Evolutionary conservation across 306 rosid species (phyloP).

Genomic region (Ziziphus jujuba): DNA sequence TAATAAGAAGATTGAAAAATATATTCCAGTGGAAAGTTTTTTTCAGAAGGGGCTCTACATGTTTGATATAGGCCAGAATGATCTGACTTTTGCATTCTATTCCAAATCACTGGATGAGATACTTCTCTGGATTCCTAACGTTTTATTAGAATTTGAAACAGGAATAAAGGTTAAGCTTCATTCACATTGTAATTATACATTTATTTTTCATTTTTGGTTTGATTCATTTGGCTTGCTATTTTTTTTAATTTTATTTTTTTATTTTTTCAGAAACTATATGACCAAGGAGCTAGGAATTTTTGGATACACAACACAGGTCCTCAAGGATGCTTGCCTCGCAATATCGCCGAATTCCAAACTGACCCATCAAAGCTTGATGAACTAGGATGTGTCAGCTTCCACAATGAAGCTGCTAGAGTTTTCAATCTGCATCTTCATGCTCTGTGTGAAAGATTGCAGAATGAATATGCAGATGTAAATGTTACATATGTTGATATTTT

Average conservation of each 20-base stretch:
- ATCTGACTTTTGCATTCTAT: constrained; percentile 76
- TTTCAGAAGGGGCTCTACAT: constrained; percentile 72
- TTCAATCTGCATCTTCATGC: constrained; percentile 83
- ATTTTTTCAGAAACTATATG: constrained; percentile 63
- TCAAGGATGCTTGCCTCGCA: constrained; percentile 74
- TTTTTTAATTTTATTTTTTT: no score
- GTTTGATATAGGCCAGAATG: constrained; percentile 95
- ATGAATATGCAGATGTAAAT: constrained; percentile 65
- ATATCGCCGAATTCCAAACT: constrained; percentile 72
- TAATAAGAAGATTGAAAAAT: constrained; percentile 46
- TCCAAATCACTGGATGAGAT: constrained; percentile 70
- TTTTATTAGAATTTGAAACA: constrained; percentile 62
- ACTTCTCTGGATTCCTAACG: constrained; percentile 64
- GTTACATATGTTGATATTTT: constrained; percentile 71
- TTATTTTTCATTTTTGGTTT: constrained; percentile 1
- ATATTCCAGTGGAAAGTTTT: constrained; percentile 57
- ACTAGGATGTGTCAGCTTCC: constrained; percentile 63
- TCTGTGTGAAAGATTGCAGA: constrained; percentile 60
- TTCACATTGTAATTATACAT: no score
- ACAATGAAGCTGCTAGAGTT: constrained; percentile 70
- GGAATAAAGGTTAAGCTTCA: constrained; percentile 68
- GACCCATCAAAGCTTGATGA: constrained; percentile 75
- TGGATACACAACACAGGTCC: constrained; percentile 97
- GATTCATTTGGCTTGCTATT: background rate
- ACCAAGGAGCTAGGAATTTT: constrained; percentile 71